Evolutionary conservation across 2,329 filamentous ascomycete species (phyloP).

Genomic region (Claviceps capensis): DNA sequence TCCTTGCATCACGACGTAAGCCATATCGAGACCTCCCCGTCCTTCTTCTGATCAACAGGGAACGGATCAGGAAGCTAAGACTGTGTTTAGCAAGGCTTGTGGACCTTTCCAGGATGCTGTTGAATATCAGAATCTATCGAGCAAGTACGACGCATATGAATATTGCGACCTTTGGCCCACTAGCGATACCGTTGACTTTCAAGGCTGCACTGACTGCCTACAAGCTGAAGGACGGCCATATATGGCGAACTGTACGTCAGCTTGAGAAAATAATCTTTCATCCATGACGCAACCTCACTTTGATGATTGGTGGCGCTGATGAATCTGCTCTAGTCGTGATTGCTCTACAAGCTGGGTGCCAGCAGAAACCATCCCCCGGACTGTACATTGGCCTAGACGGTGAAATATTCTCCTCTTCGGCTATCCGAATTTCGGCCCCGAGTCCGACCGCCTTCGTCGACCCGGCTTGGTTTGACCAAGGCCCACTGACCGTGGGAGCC

Average conservation of each 20-base stretch:
- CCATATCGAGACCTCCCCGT: background rate
- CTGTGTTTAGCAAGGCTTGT: constrained; percentile 35
- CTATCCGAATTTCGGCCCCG: constrained; percentile 37
- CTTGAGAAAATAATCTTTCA: background rate
- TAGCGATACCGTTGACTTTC: constrained; percentile 21
- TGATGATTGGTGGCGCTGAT: background rate
- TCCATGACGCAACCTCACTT: background rate
- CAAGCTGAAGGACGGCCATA: constrained; percentile 21
- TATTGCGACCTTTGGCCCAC: constrained; percentile 39
- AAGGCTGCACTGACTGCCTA: constrained; percentile 35
- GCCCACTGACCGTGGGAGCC: constrained; percentile 36
- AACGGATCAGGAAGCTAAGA: background rate
- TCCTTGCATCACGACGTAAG: constrained; percentile 39
- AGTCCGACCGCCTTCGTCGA: constrained; percentile 25
- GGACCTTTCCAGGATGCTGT: constrained; percentile 32
- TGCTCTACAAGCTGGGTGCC: constrained; percentile 41
- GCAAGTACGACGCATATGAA: constrained; percentile 30
- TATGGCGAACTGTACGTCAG: constrained; percentile 38
- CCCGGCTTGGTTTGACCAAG: constrained; percentile 25
- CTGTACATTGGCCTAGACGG: constrained; percentile 36
- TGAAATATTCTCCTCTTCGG: constrained; percentile 33
- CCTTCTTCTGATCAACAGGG: background rate
- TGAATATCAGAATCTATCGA: constrained; percentile 34
- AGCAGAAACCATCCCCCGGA: constrained; percentile 34
- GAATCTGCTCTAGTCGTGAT: constrained; percentile 26